Evolutionary conservation across 371 early-diverging fungal genomes (phyloP).

Genomic region (Edhazardia aedis): DNA sequence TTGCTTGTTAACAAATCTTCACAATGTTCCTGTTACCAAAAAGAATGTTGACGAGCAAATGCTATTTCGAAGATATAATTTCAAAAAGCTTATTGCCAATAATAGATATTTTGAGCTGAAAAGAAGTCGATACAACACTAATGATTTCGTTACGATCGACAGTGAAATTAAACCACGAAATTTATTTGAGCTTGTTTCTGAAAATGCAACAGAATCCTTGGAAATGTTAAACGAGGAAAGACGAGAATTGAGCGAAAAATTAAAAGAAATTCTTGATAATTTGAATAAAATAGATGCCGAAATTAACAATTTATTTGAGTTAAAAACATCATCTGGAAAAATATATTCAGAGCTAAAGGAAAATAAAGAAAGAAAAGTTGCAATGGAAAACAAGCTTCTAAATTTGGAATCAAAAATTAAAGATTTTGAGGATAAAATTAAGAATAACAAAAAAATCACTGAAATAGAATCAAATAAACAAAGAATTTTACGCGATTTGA

Average conservation of each 20-base stretch:
- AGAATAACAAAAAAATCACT: no score
- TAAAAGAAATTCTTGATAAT: slow-evolving; percentile 4
- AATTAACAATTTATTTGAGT: no score
- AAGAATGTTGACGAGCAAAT: slow-evolving; percentile 19
- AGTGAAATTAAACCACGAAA: slow-evolving; percentile 16
- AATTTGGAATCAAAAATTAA: no score
- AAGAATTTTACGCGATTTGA: no score
- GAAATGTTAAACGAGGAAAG: neutral
- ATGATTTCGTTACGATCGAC: slow-evolving; percentile 20
- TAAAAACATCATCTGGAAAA: no score
- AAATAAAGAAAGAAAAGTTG: no score
- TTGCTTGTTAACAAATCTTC: slow-evolving; percentile 25
- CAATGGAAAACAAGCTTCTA: no score
- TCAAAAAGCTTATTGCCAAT: slow-evolving; percentile 31
- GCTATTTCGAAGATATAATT: slow-evolving; percentile 27
- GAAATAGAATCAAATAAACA: no score
- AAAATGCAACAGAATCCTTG: neutral
- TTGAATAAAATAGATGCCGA: neutral
- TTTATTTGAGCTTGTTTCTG: slow-evolving; percentile 7
- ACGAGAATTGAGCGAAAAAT: neutral
- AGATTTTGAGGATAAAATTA: no score
- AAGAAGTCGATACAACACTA: slow-evolving; percentile 33
- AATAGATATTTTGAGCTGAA: slow-evolving; percentile 39
- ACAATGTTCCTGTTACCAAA: slow-evolving; percentile 39
- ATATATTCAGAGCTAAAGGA: no score